These are phyloP conservation scores for Hylodesmum podocarpum DNA, from an alignment of 306 rosid genomes.

Conservation along the genomic window DNA sequence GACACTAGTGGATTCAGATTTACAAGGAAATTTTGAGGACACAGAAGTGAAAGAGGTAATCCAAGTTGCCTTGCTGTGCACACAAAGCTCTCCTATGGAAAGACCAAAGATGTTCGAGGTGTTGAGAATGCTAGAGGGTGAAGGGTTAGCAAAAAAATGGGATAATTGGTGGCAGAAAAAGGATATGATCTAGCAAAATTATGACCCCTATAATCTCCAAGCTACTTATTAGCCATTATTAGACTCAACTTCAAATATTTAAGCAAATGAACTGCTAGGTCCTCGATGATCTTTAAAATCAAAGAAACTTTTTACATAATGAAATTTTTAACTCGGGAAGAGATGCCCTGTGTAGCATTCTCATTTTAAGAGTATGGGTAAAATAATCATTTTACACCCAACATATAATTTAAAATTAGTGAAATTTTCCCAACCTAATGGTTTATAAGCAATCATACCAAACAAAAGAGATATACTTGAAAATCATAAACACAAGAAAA, in stretches of 20 bases:
- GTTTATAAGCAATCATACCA: slow-evolving; percentile 15
- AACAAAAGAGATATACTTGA: neutral
- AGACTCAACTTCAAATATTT: slow-evolving; percentile 68
- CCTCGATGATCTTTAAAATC: slow-evolving; percentile 55
- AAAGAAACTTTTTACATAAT: neutral
- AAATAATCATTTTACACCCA: too few species aligned
- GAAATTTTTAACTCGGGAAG: neutral
- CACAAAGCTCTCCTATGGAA: slow-evolving; percentile 66
- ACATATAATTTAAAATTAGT: too few species aligned
- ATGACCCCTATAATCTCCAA: slow-evolving; percentile 40
- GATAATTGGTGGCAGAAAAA: slow-evolving; percentile 79
- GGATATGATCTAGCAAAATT: slow-evolving; percentile 62
- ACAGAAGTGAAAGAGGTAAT: slow-evolving; percentile 70
- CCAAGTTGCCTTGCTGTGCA: slow-evolving; percentile 85
- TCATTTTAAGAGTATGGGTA: too few species aligned
- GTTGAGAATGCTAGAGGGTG: slow-evolving; percentile 92
- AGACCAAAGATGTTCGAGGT: slow-evolving; percentile 93
- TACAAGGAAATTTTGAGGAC: slow-evolving; percentile 51
- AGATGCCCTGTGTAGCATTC: too few species aligned
- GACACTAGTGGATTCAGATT: slow-evolving; percentile 65
- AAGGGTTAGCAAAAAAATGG: slow-evolving; percentile 82
- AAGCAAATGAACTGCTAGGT: slow-evolving; percentile 71
- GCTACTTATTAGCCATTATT: slow-evolving; percentile 53
- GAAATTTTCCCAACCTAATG: neutral
- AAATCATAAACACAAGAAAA: neutral